Base-by-base conservation (phyloP, 495 filamentous ascomycete genomes). In the Penicillium bovifimosum region DNA sequence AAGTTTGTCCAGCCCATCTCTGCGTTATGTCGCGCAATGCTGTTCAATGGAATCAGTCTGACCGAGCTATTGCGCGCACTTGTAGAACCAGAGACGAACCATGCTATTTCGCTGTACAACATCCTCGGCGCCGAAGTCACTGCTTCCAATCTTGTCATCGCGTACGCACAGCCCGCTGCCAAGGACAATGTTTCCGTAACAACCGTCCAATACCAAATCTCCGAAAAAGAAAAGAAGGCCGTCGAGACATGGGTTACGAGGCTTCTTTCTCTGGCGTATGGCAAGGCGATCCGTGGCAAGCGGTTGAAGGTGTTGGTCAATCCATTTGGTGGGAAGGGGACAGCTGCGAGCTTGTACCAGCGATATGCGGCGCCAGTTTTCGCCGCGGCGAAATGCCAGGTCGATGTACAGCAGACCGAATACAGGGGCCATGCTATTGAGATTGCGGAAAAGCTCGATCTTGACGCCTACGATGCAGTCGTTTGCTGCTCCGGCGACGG, bases 401-500 rank as follows among this genome's bases (percentile, higher is more conserved):
- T 96, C 2, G 86, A 93, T 59, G 78, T 95, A 31, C 81, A 91
- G 53, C 77, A 71, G 32, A 96, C 95, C 0, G 74, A 77, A 16
- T 80, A 87, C 63, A 69, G 70, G 0, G 89, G 88, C 7, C 88
- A 97, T 68, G 93, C 87, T 2, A 77, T 85, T 2, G 83, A 90
- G 33, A 86, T 97, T 56, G 83, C 85, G 29, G 76, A 88, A 62
- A 77, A 86, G 13, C 66, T 96, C n/a, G 85, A 96, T 63, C 80
- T 88, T 16, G 78, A 88, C 17, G 79, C 77, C 2, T 95, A 81
- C 61, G 93, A 98, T 70, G 82, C 88, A 5, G 79, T 96, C 6
- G 81, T 93, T 10, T 87, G 87, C 54, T 95, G 91, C 61, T 96
- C 92, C 8, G 93, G 93, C 2, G 93, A 98, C 58, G 93, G 93